Conservation (phyloP, 352 stramenopile genomes). For the Globisporangium acanthophoron region DNA sequence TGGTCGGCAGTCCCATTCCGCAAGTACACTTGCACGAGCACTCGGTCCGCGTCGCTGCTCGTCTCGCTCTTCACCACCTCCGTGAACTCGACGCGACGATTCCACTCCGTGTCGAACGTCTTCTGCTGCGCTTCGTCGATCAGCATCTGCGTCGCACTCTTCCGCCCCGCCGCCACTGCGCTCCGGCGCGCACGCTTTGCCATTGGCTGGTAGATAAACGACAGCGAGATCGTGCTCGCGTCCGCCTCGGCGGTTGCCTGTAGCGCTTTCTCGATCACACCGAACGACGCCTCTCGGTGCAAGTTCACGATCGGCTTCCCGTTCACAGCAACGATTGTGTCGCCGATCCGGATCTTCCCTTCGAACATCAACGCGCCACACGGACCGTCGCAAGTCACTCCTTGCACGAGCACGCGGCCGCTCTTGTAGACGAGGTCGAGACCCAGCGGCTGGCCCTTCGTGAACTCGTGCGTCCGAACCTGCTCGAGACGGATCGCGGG, state of each 20-base stretch:
- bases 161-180: background rate
- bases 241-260: conserved; percentile 20
- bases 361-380: conserved; percentile 59
- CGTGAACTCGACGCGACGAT: conserved; percentile 74
- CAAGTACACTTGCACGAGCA: conserved; percentile 70
- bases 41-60: conserved; percentile 20
- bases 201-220: conserved; percentile 62
- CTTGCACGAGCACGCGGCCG: conserved; percentile 71
- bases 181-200: conserved; percentile 4
- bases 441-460: conserved; percentile 46
- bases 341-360: conserved; percentile 68
- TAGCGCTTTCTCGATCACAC: conserved; percentile 66
- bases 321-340: conserved; percentile 74
- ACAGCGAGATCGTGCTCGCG: conserved; percentile 46
- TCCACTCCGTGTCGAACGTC: conserved; percentile 77
- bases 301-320: conserved; percentile 78
- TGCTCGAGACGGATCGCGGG: conserved; percentile 26
- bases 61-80: conserved; percentile 33
- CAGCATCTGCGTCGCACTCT: conserved; percentile 1
- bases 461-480: conserved; percentile 63
- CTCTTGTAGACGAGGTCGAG: conserved; percentile 81
- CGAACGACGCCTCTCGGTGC: conserved; percentile 71
- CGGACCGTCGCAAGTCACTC: conserved; percentile 56
- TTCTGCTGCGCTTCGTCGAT: conserved; percentile 3
- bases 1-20: conserved; percentile 73